Evolutionary conservation across 495 filamentous ascomycete species (phyloP), one percentile per base, ranked within the genome.

Genomic region (Chlorociboria aeruginascens): DNA sequence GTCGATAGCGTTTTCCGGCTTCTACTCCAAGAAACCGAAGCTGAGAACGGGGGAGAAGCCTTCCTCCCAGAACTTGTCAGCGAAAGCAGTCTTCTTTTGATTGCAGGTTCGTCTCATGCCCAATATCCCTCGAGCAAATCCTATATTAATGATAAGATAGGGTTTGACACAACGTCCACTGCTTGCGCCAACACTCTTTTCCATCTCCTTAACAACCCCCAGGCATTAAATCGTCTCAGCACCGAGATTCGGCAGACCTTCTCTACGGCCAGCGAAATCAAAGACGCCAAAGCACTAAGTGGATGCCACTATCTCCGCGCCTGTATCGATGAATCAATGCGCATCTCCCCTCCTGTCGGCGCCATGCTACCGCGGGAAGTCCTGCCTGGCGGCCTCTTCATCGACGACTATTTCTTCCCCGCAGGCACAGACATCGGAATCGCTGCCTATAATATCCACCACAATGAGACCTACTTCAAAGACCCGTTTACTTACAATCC

Each of bases 291-390:
- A 13, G 28, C 38, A n/a, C 50, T 59, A 7, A 43, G 13, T 49
- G 53, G 60, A 42, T 63, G 65, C 9, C 60, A 67, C 2, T 69
- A 68, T 20, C 68, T 86, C 6, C 69, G 69, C 42, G 71, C 75
- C 0, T 80, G 61, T 33, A 78, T 86, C 56, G 80, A 86, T 59
- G 84, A 87, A 52, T 68, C 78, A 3, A 72, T 87, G 68, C 77
- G 84, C 30, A 62, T 87, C 48, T 76, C 74, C 0, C 83, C 83
- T n/a, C 71, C 81, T 0, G 80, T 85, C 6, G 66, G 70, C 30
- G 75, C 72, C 11, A 62, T 76, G 2, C 58, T 83, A 0, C 77
- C 78, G 1, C 76, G 83, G 34, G 67, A 74, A 50, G 79, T 85
- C 3, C 68, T 81, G 3, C 47, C 67, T 0, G 82, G 81, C 38